Conservation (phyloP, 148 eudicot genomes). For the Arbutus unedo region DNA sequence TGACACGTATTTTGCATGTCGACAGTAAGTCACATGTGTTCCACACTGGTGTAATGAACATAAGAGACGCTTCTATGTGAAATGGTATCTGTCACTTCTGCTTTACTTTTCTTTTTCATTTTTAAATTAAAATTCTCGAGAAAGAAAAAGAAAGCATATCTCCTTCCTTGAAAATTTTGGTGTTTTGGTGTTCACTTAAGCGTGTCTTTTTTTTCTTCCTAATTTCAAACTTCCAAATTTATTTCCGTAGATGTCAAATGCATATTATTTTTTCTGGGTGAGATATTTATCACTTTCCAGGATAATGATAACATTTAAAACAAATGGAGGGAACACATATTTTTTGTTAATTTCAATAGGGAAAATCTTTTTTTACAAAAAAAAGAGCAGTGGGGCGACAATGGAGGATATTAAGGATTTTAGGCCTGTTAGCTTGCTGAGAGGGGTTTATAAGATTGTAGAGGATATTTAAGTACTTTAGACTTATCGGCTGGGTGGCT, state of each 20-base stretch:
- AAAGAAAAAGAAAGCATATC: not conserved
- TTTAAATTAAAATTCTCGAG: not conserved
- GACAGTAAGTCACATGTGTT: not conserved
- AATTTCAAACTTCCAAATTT: no score
- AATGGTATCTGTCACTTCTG: not conserved
- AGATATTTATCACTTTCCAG: no score
- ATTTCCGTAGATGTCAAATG: no score
- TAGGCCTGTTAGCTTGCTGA: not conserved
- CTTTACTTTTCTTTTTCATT: not conserved
- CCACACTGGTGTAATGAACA: not conserved
- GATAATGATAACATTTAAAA: no score
- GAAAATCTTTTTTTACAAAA: no score
- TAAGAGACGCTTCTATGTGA: not conserved
- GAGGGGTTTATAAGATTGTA: not conserved
- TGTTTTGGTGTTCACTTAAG: not conserved
- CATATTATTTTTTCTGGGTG: no score
- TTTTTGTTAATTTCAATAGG: no score
- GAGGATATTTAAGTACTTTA: not conserved
- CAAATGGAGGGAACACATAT: no score
- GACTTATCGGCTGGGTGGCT: not conserved
- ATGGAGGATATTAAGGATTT: no score
- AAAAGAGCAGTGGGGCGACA: no score
- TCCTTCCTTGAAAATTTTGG: not conserved
- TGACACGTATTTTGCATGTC: not conserved
- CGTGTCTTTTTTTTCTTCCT: no score